Evolutionary conservation across 2,329 filamentous ascomycete species (phyloP).

Genomic region (Ascochyta rabiei): DNA sequence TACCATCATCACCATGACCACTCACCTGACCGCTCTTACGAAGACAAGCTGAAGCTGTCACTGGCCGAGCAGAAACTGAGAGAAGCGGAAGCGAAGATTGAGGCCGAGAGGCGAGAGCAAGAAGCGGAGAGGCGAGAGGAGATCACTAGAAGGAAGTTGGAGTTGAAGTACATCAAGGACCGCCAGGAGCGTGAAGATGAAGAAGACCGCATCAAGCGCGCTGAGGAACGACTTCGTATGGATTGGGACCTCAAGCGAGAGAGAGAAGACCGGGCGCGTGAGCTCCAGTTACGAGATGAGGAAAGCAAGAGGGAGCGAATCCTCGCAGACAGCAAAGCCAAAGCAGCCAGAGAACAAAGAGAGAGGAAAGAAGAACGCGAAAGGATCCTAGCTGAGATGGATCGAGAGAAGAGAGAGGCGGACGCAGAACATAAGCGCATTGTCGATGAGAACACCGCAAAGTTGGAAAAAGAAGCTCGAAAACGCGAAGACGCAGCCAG

Average conservation of each 20-base stretch:
- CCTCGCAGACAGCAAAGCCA: constrained; percentile 45
- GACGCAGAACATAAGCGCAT: constrained; percentile 37
- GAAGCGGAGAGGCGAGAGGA: constrained; percentile 48
- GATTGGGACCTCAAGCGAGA: constrained; percentile 34
- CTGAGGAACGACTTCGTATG: constrained; percentile 9
- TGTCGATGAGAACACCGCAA: constrained; percentile 40
- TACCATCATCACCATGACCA: constrained; percentile 29
- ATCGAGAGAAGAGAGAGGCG: constrained; percentile 21
- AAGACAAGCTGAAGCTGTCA: constrained; percentile 42
- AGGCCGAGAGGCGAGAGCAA: constrained; percentile 42
- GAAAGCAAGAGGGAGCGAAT: constrained; percentile 49
- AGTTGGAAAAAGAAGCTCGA: constrained; percentile 37
- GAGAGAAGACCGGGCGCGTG: constrained; percentile 40
- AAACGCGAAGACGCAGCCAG: constrained; percentile 27
- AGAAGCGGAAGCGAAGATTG: constrained; percentile 43
- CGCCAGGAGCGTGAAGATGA: constrained; percentile 36
- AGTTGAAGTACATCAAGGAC: constrained; percentile 47
- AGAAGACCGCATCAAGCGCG: constrained; percentile 20
- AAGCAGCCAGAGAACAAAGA: constrained; percentile 48
- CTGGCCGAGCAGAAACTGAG: constrained; percentile 44
- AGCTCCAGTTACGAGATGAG: constrained; percentile 47
- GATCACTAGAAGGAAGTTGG: constrained; percentile 39
- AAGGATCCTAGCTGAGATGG: constrained; percentile 15
- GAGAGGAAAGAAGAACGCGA: constrained; percentile 38
- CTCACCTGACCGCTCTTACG: constrained; percentile 26